These are phyloP conservation scores for Globisporangium paroecandrum DNA, from an alignment of 352 stramenopile genomes.

Conservation along the genomic window DNA sequence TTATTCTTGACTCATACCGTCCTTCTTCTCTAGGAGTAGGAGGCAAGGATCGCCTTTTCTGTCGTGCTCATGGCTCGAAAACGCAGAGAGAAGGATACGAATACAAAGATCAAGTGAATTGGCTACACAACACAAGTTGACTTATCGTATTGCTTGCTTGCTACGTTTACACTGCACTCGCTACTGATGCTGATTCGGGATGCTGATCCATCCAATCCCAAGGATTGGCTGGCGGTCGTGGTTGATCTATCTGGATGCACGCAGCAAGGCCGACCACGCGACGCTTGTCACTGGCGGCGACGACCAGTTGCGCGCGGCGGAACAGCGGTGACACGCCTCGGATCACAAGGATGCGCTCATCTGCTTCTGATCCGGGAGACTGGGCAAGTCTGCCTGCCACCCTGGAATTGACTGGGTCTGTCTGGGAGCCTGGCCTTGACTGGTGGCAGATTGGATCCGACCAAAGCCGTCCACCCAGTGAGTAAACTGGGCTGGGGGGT, in stretches of 20 bases:
- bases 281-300: slow-evolving; percentile 14
- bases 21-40: not conserved
- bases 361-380: not conserved
- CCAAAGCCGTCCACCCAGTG: too few relatives aligned
- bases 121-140: not conserved
- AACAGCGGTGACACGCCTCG: slow-evolving; percentile 8
- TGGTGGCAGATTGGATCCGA: too few relatives aligned
- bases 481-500: too few relatives aligned
- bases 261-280: not conserved
- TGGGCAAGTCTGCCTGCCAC: not conserved
- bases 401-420: not conserved
- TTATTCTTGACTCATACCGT: not conserved
- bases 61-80: not conserved
- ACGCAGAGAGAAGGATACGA: not conserved
- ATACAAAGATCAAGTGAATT: not conserved
- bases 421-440: not conserved
- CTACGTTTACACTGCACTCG: not conserved
- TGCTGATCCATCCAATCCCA: not conserved
- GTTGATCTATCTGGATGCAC: not conserved
- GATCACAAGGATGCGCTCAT: slow-evolving; percentile 1
- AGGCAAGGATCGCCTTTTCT: not conserved
- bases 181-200: not conserved
- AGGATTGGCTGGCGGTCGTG: not conserved
- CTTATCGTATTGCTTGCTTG: not conserved
- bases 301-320: not conserved